Evolutionary conservation across 805 yeast genomes (phyloP), one percentile per base, ranked within the genome.

Genomic region (Spathaspora boniae): DNA sequence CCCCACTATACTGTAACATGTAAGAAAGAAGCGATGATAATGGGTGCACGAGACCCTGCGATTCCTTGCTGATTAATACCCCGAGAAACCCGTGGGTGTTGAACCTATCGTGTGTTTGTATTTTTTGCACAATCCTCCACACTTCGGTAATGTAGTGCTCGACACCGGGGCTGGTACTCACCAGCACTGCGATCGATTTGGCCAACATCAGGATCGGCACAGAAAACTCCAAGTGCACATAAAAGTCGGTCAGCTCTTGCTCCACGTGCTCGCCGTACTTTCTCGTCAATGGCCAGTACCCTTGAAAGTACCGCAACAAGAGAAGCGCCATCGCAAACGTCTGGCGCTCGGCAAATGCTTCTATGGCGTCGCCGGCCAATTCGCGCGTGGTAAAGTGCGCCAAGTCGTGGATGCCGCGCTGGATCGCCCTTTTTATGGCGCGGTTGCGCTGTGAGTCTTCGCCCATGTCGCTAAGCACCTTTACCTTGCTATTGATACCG

Each of bases 241-340:
- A 62, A 44, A 70, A 79, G 28, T 68, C 74, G 19, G 62, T 62
- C 26, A 66, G 64, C 47, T 82, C 87, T 34, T 65, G 66, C 37
- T 74, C 74, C 20, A 82, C 85, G 58, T 83, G 91, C 6, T 78
- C 81, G 8, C 87, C 91, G 29, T 66, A 65, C 42, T 79, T 80
- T 40, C 87, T 68, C 37, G 54, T 64, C 19, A 81, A 56, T 17
- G 70, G 64, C 67, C 75, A 75, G 26, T 73, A 72, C 16, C 80
- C 78, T 47, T 81, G 83, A 51, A 78, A 81, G 12, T 65, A 52
- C 35, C 72, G 66, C 18, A 79, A 60, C n/a, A 79, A 59, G 8
- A 70, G 52, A 2, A 76, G 51, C 1, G 78, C 36, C 22, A 70
- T 53, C 7, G 60, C 50, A 27, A 80, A 51, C 34, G 61, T 66